Evolutionary conservation across 768 basidiomycete species (phyloP).

Genomic region (Coprinopsis strossmayeri): DNA sequence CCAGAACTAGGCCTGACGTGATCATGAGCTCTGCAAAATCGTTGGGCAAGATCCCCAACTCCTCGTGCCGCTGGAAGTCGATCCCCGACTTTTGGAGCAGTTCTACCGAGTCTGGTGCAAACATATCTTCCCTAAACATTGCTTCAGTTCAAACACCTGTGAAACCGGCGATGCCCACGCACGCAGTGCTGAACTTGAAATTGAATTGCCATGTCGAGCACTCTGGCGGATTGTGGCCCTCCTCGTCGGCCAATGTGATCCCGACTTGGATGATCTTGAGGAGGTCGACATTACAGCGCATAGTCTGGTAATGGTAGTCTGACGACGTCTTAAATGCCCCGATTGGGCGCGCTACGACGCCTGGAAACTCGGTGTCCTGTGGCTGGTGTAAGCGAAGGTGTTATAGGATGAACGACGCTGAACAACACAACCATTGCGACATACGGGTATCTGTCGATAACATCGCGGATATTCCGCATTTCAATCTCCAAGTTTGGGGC

Average conservation of each 20-base stretch:
- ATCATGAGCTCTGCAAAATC: slow-evolving; percentile 97
- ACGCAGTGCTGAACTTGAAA: slow-evolving; percentile 86
- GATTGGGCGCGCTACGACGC: slow-evolving; percentile 95
- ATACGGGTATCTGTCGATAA: slow-evolving; percentile 88
- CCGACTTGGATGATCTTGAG: slow-evolving; percentile 98
- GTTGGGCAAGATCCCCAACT: slow-evolving; percentile 86
- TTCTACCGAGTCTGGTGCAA: slow-evolving; percentile 95
- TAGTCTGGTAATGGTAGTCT: slow-evolving; percentile 99
- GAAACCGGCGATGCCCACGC: slow-evolving; percentile 9
- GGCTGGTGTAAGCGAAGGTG: slow-evolving; percentile 20
- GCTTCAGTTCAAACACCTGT: not conserved
- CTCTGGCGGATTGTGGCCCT: slow-evolving; percentile 87
- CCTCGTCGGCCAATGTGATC: slow-evolving; percentile 88
- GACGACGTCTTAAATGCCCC: slow-evolving; percentile 94
- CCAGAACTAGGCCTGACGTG: slow-evolving; percentile 88
- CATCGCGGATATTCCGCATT: slow-evolving; percentile 80
- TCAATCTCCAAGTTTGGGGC: slow-evolving; percentile 86
- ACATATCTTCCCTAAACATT: slow-evolving; percentile 88
- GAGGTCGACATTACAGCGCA: slow-evolving; percentile 98
- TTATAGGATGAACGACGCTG: slow-evolving; percentile 14
- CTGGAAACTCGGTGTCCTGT: slow-evolving; percentile 99
- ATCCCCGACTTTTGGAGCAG: slow-evolving; percentile 91
- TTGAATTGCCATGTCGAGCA: slow-evolving; percentile 99
- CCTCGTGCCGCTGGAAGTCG: slow-evolving; percentile 90
- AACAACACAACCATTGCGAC: slow-evolving; percentile 78